Evolutionary conservation across 2,329 filamentous ascomycete species (phyloP).

Genomic region (Hypoxylon sp.): DNA sequence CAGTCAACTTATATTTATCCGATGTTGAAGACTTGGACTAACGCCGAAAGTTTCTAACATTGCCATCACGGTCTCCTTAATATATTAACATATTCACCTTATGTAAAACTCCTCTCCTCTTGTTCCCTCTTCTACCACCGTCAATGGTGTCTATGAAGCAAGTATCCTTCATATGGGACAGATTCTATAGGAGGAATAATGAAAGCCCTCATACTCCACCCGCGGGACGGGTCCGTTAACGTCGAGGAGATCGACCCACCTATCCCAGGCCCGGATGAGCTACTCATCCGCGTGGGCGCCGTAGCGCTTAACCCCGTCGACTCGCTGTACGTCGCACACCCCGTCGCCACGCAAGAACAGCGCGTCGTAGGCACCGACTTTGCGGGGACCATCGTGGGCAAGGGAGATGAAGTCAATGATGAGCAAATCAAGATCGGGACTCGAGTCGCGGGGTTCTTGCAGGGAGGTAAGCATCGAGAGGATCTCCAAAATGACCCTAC

Average conservation of each 20-base stretch:
- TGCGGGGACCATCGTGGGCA: slow-evolving; percentile 11
- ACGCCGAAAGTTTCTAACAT: not conserved
- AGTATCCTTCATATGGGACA: not conserved
- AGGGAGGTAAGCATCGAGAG: slow-evolving; percentile 18
- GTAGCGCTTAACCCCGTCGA: slow-evolving; percentile 26
- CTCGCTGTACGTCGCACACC: slow-evolving; percentile 13
- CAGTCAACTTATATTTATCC: not conserved
- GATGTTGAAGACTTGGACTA: not conserved
- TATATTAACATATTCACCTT: not conserved
- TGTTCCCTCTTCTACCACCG: not conserved
- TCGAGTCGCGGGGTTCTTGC: slow-evolving; percentile 17
- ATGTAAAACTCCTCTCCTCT: not conserved
- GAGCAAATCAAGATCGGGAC: slow-evolving; percentile 1
- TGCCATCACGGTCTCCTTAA: not conserved
- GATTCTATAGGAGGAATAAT: not conserved
- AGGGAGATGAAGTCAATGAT: not conserved
- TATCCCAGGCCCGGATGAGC: slow-evolving; percentile 5
- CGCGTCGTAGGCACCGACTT: slow-evolving; percentile 18
- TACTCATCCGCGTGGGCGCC: slow-evolving; percentile 18
- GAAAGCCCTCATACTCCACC: slow-evolving; percentile 18
- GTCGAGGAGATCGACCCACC: slow-evolving; percentile 19
- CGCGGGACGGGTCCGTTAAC: not conserved
- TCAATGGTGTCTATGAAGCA: not conserved
- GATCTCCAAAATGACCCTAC: too few species aligned
- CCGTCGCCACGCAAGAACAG: slow-evolving; percentile 7